A percentile compares a stretch with the other conserved stretches of the same genome.
phyloP scores from a whole-genome alignment of 208 protist species.

The Trypanosoma brucei region DNA sequence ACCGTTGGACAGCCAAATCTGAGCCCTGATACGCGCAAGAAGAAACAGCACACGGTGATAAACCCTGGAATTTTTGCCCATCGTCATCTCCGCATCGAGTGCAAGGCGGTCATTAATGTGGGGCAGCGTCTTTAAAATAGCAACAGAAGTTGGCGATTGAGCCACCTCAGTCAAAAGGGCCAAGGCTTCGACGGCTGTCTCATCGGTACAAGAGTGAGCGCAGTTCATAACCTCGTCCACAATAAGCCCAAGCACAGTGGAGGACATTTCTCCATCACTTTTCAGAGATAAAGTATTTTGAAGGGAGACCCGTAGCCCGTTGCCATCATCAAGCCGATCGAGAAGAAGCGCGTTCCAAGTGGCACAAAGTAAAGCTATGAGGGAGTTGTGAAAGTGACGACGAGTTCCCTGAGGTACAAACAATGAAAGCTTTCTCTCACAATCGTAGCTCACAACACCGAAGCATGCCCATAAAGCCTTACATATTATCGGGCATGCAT shows the following conservation, averaged over 20 bases:
- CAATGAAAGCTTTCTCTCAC: neutral
- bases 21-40: conserved; percentile 14
- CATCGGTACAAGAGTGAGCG: conserved; percentile 5
- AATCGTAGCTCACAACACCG: conserved; percentile 11
- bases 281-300: conserved; percentile 10
- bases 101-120: conserved; percentile 12
- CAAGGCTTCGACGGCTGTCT: conserved; percentile 18
- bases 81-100: conserved; percentile 2
- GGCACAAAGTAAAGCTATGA: conserved; percentile 18
- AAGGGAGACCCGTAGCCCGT: conserved; percentile 11
- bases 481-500: conserved; percentile 6
- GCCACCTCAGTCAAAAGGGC: conserved; percentile 22
- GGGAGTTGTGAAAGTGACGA: conserved; percentile 18
- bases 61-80: neutral
- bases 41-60: conserved; percentile 6
- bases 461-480: conserved; percentile 12
- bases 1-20: conserved; percentile 14
- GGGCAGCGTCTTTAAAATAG: conserved; percentile 15
- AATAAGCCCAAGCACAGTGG: conserved; percentile 9
- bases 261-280: conserved; percentile 1
- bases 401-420: conserved; percentile 5
- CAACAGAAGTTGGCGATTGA: conserved; percentile 18
- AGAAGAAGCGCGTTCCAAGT: conserved; percentile 19
- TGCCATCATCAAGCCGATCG: conserved; percentile 8
- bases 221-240: conserved; percentile 23